Base-by-base conservation (phyloP, 73 alveolate genomes). In the Uronychia setigera region DNA sequence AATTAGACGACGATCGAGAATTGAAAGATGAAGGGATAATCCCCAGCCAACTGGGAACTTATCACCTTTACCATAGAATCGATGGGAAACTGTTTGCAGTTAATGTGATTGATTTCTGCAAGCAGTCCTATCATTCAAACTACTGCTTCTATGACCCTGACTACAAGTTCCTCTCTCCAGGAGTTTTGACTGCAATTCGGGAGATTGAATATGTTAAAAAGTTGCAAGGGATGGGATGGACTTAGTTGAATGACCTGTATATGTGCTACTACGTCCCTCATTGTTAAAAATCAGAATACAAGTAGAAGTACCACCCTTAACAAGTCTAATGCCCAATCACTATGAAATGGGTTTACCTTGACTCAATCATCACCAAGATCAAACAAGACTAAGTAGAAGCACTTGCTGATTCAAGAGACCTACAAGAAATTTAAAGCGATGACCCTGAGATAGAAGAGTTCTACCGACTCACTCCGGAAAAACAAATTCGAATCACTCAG, bases 61-160 rank as follows among this genome's bases (percentile, higher is more conserved):
- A 88, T 92, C 98, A 97, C 86, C 87, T 95, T 88, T 87, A 93
- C 75, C 98, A 97, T 88, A 91, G 96, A 82, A 91, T 97, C 32
- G 98, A 96, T 93, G 98, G 96, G 26, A 82, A 93, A 77, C 89
- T 97, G 0, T 80, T 97, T 0, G 99, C 98, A 13, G 98, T 96
- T 26, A 95, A 96, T 11, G 98, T 93, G 1, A 79, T 78, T n/a
- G 99, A 97, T 76, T 80, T 97, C 28, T 83, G 96, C 32, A 97
- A 96, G 26, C 75, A 80, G 33, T 80, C 79, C 25, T 67, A 91
- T 32, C 87, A 87, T 1, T 84, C 94, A 74, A 95, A 67, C 0
- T 97, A 94, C 89, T 96, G 97, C 82, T 93, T 95, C 81, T 97
- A 97, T 90, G 99, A 97, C 34, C 98, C 99, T 33, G 98, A 92